These are phyloP conservation scores for Cercophora samala DNA, from an alignment of 495 filamentous ascomycete genomes.

Conservation along the genomic window DNA sequence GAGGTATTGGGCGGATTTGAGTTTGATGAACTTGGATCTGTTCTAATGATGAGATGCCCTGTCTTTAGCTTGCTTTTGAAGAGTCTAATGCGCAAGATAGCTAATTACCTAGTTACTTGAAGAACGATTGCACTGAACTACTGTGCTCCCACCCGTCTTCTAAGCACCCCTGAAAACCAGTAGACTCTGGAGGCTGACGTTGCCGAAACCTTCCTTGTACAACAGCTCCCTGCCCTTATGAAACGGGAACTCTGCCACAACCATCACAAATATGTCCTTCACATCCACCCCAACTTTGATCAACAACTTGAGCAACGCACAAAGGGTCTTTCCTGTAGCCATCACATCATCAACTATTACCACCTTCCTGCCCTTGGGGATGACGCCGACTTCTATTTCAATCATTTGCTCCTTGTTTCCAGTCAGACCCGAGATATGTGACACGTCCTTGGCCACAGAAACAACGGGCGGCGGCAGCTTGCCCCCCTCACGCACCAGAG, in stretches of 20 bases:
- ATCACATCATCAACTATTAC: constrained; percentile 65
- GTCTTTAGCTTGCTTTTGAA: neutral
- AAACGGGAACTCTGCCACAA: constrained; percentile 60
- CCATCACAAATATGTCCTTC: constrained; percentile 51
- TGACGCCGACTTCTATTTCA: constrained; percentile 50
- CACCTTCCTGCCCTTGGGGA: constrained; percentile 47
- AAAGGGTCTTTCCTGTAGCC: constrained; percentile 58
- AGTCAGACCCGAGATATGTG: constrained; percentile 55
- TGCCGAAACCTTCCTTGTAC: constrained; percentile 54
- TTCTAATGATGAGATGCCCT: neutral
- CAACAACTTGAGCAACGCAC: constrained; percentile 54
- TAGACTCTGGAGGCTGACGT: constrained; percentile 56
- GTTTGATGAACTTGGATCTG: neutral
- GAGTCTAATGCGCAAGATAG: neutral
- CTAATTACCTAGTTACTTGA: too few species aligned
- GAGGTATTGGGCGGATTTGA: neutral
- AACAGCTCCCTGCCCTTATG: constrained; percentile 56
- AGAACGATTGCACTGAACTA: too few species aligned
- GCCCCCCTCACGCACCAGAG: constrained; percentile 55
- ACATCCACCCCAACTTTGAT: constrained; percentile 41
- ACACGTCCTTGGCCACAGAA: constrained; percentile 48
- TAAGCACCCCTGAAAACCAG: constrained; percentile 54
- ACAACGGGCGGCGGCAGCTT: constrained; percentile 59
- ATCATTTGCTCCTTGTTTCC: constrained; percentile 40
- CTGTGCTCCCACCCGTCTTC: neutral